Base-by-base conservation (phyloP, 1,284 basidiomycete species). In the Boletus coffeatus region DNA sequence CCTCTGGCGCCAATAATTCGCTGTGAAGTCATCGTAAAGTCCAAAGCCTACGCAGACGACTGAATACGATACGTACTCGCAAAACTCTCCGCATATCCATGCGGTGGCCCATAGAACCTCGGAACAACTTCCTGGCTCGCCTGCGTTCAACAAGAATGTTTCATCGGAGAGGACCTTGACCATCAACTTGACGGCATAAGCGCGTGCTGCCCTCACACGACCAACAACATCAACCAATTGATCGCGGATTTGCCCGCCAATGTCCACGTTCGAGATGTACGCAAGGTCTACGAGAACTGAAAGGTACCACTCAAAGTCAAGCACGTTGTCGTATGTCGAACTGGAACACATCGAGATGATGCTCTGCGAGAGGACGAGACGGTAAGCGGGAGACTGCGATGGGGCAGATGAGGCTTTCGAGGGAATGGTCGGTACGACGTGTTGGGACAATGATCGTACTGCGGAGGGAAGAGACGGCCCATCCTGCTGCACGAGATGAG, bases 261-360 rank as follows among this genome's bases (percentile, higher is more conserved):
- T 80, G 69, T 90, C 79, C 56, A 88, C 92, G 52, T 86, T 85
- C 55, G 90, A 90, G 55, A 98, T 83, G 71, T 94, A 93, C 0
- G 92, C 87, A 2, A 99, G 82, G 69, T 97, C 93, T 56, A 97
- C 83, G 29, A 98, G 85, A 3, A 96, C 93, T 8, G 95, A 96
- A 32, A 98, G 80, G 72, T 94, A 97, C 97, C 97, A 99, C 70
- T 96, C 90, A 72, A 98, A 98, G 76, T 98, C 94, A 46, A 83
- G 82, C 43, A 99, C 83, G 70, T 96, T 90, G 61, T 88, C 87
- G 70, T 97, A 99, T 7, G 90, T 89, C 62, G 90, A 87, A 64
- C 85, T 83, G 5, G 91, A 88, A 65, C 94, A 91, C 68, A 97
- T 89, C 25, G 81, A 77, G n/a, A 98, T 81, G 64, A 98, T 90